Evolutionary conservation across 495 filamentous ascomycete genomes (phyloP).

Genomic region (Jackrogersella multiformis): DNA sequence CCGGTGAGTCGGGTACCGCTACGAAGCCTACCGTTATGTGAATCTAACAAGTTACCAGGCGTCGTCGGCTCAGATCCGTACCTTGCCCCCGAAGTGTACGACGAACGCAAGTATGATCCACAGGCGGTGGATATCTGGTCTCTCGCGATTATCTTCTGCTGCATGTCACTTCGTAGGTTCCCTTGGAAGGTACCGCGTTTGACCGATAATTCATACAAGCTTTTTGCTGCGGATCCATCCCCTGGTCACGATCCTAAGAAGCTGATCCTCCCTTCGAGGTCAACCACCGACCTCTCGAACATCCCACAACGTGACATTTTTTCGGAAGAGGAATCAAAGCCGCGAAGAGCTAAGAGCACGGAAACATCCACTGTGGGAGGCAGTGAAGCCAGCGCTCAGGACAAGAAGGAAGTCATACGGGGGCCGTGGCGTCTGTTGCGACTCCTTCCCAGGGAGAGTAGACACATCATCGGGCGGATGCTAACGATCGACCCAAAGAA

Average conservation of each 20-base stretch:
- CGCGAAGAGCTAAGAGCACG: constrained; percentile 23
- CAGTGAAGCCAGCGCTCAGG: constrained; percentile 42
- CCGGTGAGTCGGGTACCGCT: constrained; percentile 67
- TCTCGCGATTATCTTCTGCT: constrained; percentile 97
- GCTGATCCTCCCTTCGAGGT: constrained; percentile 52
- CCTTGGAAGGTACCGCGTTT: constrained; percentile 96
- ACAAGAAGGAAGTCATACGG: constrained; percentile 81
- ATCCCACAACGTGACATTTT: constrained; percentile 51
- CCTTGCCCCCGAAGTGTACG: constrained; percentile 95
- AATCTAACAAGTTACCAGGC: constrained; percentile 61
- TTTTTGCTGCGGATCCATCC: constrained; percentile 82
- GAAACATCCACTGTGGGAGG: constrained; percentile 38
- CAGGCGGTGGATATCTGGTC: constrained; percentile 97
- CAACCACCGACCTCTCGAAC: constrained; percentile 49
- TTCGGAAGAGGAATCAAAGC: constrained; percentile 37
- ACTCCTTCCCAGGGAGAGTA: constrained; percentile 86
- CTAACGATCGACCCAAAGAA: constrained; percentile 86
- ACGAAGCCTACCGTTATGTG: neutral
- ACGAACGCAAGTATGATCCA: constrained; percentile 92
- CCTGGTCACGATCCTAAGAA: constrained; percentile 62
- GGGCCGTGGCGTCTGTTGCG: constrained; percentile 95
- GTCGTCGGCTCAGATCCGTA: constrained; percentile 99
- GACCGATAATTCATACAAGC: constrained; percentile 91
- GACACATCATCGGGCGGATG: constrained; percentile 92
- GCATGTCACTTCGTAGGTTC: constrained; percentile 95